These are phyloP conservation scores for Leccinum pellstonianum DNA, from an alignment of 768 basidiomycete species.

Conservation along the genomic window DNA sequence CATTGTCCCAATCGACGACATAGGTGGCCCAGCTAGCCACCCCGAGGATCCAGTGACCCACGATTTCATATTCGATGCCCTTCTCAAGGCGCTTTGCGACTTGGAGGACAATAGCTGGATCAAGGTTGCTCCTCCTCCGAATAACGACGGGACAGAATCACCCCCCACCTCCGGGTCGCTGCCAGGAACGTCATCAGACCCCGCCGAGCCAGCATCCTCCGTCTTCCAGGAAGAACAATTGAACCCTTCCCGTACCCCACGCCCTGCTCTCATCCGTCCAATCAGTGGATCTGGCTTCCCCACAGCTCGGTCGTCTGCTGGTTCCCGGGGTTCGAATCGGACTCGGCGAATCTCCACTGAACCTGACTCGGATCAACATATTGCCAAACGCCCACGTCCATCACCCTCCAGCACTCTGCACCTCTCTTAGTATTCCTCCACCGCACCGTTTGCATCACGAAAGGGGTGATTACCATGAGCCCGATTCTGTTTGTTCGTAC, in stretches of 20 bases:
- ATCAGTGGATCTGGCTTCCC: neutral
- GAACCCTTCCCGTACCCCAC: neutral
- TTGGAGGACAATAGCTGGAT: neutral
- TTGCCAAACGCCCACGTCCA: neutral
- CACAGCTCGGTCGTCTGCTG: neutral
- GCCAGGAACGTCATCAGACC: too few species aligned
- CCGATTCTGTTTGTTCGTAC: too few species aligned
- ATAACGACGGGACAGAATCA: too few species aligned
- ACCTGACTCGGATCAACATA: neutral
- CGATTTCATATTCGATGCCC: neutral
- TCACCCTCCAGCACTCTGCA: neutral
- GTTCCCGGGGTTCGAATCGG: neutral
- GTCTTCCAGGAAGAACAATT: too few species aligned
- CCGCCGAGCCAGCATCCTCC: too few species aligned
- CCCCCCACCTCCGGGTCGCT: too few species aligned
- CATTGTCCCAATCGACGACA: neutral
- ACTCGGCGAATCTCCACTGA: neutral
- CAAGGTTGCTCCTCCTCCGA: neutral
- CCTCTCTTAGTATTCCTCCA: neutral
- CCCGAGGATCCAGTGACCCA: neutral
- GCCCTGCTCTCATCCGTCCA: neutral
- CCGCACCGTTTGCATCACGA: neutral
- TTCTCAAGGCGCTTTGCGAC: neutral
- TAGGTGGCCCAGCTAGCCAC: neutral
- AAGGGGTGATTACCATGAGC: too few species aligned